phyloP scores from a whole-genome alignment of 192 early-diverging fungal genomes.

The Rhizophagus clarus region DNA sequence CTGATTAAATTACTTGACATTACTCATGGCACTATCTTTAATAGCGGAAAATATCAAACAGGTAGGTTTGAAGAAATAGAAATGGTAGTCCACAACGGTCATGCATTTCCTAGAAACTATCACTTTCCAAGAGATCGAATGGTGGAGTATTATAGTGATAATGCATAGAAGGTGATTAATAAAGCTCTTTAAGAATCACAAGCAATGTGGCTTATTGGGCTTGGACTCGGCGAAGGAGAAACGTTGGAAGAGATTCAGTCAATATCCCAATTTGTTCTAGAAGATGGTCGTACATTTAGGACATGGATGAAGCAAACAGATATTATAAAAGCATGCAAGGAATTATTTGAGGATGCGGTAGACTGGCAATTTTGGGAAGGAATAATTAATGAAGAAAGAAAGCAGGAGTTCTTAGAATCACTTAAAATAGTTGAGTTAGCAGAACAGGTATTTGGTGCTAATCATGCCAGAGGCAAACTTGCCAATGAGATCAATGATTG shows the following conservation, averaged over 20 bases:
- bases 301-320: slow-evolving; percentile 22
- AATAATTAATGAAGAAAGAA: slow-evolving; percentile 26
- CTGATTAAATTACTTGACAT: slow-evolving; percentile 16
- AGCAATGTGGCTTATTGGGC: no score
- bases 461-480: slow-evolving; percentile 7
- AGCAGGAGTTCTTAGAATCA: background rate
- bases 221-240: no score
- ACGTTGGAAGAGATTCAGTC: no score
- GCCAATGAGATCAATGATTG: slow-evolving; percentile 16
- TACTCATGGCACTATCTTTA: slow-evolving; percentile 27
- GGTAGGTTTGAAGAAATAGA: no score
- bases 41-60: no score
- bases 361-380: slow-evolving; percentile 15
- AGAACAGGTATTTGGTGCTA: slow-evolving; percentile 26
- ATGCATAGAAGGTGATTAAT: slow-evolving; percentile 7
- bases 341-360: slow-evolving; percentile 23
- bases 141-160: slow-evolving; percentile 19
- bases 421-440: slow-evolving; percentile 30
- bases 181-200: slow-evolving; percentile 26
- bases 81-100: no score
- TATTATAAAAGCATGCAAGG: slow-evolving; percentile 21
- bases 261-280: slow-evolving; percentile 20
- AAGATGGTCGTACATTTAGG: slow-evolving; percentile 26
- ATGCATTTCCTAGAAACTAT: no score
- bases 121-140: no score